Evolutionary conservation across 192 early-diverging fungal species (phyloP), one percentile per base, ranked within the genome.

Genomic region (Nowakowskiella sp.): DNA sequence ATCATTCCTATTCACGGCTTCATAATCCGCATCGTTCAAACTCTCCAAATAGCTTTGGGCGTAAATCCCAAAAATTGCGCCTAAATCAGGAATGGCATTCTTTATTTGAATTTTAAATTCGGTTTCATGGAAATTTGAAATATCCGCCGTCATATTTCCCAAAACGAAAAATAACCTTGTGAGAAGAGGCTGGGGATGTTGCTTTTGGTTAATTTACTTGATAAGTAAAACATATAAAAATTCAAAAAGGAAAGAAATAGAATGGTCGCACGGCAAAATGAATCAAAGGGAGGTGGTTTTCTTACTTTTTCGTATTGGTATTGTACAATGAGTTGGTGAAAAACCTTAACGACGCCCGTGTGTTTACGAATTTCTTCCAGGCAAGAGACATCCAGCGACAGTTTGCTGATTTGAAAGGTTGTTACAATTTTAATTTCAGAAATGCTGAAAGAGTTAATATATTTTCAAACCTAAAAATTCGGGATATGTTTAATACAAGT

Each of bases 381-480:
- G 34, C 66, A 68, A 6, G 24, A 31, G 9, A 28, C 24, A 22
- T 69, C 24, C n/a, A 66, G 55, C 0, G 68, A 70, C 21, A 65
- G 42, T 50, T 65, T 65, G 44, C 67, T 69, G 42, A 2, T 22
- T 23, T 6, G 2, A 6, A n/a, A n/a, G n/a, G n/a, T n/a, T n/a
- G n/a, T n/a, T n/a, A n/a, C n/a, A n/a, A n/a, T n/a, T n/a, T n/a
- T n/a, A n/a, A n/a, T n/a, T n/a, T n/a, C n/a, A n/a, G n/a, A n/a
- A n/a, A n/a, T n/a, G n/a, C n/a, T n/a, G n/a, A n/a, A n/a, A n/a
- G n/a, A n/a, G n/a, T n/a, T n/a, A n/a, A n/a, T n/a, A n/a, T n/a
- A n/a, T n/a, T n/a, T n/a, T n/a, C n/a, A n/a, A 39, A 67, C 64
- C 69, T 67, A 46, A 71, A 44, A 10, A 65, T 55, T 22, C 69